Evolutionary conservation across 768 basidiomycete species (phyloP).

Genomic region (Panus rudis): DNA sequence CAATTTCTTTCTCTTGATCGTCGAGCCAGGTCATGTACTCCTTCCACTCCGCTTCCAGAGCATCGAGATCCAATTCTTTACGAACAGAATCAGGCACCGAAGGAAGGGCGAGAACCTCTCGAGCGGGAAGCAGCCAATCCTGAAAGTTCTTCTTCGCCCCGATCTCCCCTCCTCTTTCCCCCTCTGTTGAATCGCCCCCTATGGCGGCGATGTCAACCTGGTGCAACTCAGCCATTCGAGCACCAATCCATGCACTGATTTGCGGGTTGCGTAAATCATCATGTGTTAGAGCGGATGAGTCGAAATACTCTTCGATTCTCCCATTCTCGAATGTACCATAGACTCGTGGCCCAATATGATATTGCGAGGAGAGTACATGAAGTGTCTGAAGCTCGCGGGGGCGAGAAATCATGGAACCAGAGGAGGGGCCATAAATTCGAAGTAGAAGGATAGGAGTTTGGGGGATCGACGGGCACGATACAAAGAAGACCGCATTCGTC

Average conservation of each 20-base stretch:
- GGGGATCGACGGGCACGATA: slow-evolving; percentile 57
- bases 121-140: slow-evolving; percentile 66
- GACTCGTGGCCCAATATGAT: slow-evolving; percentile 84
- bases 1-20: slow-evolving; percentile 47
- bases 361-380: slow-evolving; percentile 81
- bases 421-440: slow-evolving; percentile 88
- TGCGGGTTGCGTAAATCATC: slow-evolving; percentile 69
- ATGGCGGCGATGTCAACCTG: slow-evolving; percentile 77
- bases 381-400: slow-evolving; percentile 80
- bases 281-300: slow-evolving; percentile 74
- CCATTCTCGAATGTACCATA: slow-evolving; percentile 96
- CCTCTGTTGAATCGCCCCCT: slow-evolving; percentile 36
- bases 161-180: slow-evolving; percentile 31
- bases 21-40: slow-evolving; percentile 67
- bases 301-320: slow-evolving; percentile 92
- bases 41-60: slow-evolving; percentile 58
- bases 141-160: slow-evolving; percentile 60
- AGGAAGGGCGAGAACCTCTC: slow-evolving; percentile 65
- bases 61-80: slow-evolving; percentile 54
- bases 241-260: slow-evolving; percentile 83
- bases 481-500: slow-evolving; percentile 96
- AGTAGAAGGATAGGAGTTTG: slow-evolving; percentile 64
- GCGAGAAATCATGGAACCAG: slow-evolving; percentile 81
- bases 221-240: slow-evolving; percentile 94
- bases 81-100: slow-evolving; percentile 38